A percentile compares a stretch with the other conserved stretches of the same genome.
Conservation (phyloP, 2,329 filamentous ascomycete genomes). For the Calycina marina region DNA sequence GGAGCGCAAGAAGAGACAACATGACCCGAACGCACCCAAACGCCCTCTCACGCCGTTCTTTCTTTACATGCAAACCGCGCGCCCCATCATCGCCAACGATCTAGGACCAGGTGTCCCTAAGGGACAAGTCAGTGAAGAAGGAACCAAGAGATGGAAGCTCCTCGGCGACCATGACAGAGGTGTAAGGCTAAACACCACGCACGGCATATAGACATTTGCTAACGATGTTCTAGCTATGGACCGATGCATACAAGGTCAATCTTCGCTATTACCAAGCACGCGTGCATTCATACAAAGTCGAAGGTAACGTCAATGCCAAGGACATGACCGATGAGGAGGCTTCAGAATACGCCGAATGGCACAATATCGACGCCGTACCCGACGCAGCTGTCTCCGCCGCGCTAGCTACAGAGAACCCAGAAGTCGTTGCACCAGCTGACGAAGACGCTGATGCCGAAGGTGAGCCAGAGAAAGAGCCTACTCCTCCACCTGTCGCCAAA, state of each 20-base stretch:
- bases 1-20: constrained; percentile 76
- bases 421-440: constrained; percentile 11
- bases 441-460: constrained; percentile 26
- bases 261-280: constrained; percentile 50
- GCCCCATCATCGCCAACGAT: constrained; percentile 67
- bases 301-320: constrained; percentile 39
- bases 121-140: constrained; percentile 77
- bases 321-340: constrained; percentile 48
- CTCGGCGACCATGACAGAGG: constrained; percentile 63
- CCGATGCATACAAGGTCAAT: constrained; percentile 53
- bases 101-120: constrained; percentile 63
- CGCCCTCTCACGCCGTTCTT: constrained; percentile 89
- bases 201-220: not conserved
- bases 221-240: constrained; percentile 31
- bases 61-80: constrained; percentile 80
- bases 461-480: constrained; percentile 30
- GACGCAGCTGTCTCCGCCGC: constrained; percentile 16
- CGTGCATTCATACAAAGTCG: constrained; percentile 48
- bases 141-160: constrained; percentile 69
- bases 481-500: constrained; percentile 30
- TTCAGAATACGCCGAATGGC: constrained; percentile 42
- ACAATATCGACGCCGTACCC: constrained; percentile 36
- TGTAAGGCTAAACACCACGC: constrained; percentile 21
- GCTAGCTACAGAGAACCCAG: constrained; percentile 36
- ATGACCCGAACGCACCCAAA: constrained; percentile 91